Conservation (phyloP, 2,329 filamentous ascomycete species). For the Phoma herbarum region DNA sequence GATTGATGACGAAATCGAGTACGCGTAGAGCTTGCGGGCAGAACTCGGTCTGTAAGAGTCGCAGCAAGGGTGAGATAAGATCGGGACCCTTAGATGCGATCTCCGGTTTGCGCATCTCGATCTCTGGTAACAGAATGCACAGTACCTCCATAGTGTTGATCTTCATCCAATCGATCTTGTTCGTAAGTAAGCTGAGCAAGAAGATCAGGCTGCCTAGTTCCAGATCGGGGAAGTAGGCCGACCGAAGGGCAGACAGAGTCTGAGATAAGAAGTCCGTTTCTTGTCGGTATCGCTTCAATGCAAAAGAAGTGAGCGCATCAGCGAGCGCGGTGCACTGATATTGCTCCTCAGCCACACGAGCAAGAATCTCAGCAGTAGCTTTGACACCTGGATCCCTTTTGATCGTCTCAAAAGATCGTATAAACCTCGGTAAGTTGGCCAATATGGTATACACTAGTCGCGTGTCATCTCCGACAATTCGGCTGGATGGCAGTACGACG, state of each 20-base stretch:
- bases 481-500: constrained; percentile 78
- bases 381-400: constrained; percentile 59
- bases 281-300: constrained; percentile 70
- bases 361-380: constrained; percentile 73
- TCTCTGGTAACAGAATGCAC: constrained; percentile 82
- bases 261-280: constrained; percentile 80
- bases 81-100: constrained; percentile 92
- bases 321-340: constrained; percentile 75
- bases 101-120: constrained; percentile 91
- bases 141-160: constrained; percentile 92
- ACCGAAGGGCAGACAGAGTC: constrained; percentile 75
- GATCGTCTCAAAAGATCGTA: constrained; percentile 77
- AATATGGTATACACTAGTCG: constrained; percentile 86
- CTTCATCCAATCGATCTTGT: constrained; percentile 88
- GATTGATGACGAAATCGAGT: constrained; percentile 93
- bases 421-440: constrained; percentile 88
- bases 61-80: constrained; percentile 88
- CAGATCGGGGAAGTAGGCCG: constrained; percentile 80
- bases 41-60: constrained; percentile 89
- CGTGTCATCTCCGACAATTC: constrained; percentile 81
- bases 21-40: constrained; percentile 93
- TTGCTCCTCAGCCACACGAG: constrained; percentile 75
- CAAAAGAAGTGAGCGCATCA: constrained; percentile 74
- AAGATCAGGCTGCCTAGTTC: constrained; percentile 90
- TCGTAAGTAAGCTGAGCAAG: constrained; percentile 89